Percentiles rank a stretch among this genome's conserved stretches.
phyloP scores from a whole-genome alignment of 495 filamentous ascomycete species.

The Chaetomium fimeti region DNA sequence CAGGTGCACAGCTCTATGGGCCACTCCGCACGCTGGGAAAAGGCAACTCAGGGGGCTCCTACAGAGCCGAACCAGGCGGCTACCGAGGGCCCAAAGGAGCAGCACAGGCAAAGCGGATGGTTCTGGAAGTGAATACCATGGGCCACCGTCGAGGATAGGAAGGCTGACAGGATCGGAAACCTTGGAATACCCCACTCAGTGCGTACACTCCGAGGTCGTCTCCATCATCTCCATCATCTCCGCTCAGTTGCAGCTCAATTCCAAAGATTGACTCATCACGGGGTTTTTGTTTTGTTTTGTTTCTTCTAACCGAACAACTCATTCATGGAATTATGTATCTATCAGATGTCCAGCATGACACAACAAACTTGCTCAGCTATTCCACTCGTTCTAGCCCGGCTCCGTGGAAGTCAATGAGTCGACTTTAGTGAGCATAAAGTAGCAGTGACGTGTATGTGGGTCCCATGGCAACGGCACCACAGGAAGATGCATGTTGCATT shows the following conservation, averaged over 20 bases:
- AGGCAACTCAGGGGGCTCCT: neutral
- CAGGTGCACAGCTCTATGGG: conserved; percentile 9
- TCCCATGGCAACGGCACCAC: neutral
- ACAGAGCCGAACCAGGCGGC: neutral
- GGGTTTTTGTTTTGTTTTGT: neutral
- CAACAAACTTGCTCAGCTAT: neutral
- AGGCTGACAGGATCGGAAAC: neutral
- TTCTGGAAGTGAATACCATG: conserved; percentile 27
- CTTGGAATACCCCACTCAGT: conserved; percentile 4
- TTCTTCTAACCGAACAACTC: neutral
- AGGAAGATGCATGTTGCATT: conserved; percentile 2
- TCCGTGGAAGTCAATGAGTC: neutral
- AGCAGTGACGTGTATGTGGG: neutral
- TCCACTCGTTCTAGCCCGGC: neutral
- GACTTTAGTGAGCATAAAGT: neutral
- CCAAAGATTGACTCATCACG: neutral
- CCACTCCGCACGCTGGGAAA: conserved; percentile 3
- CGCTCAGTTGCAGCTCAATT: conserved; percentile 4
- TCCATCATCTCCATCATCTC: neutral
- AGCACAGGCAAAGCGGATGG: conserved; percentile 19
- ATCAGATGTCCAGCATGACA: conserved; percentile 1
- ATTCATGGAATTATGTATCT: neutral
- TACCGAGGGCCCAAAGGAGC: neutral
- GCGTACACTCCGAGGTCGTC: neutral
- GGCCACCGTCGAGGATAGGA: neutral